These are phyloP conservation scores for Botrytis galanthina DNA, from an alignment of 2,329 filamentous ascomycete species.

Conservation along the genomic window DNA sequence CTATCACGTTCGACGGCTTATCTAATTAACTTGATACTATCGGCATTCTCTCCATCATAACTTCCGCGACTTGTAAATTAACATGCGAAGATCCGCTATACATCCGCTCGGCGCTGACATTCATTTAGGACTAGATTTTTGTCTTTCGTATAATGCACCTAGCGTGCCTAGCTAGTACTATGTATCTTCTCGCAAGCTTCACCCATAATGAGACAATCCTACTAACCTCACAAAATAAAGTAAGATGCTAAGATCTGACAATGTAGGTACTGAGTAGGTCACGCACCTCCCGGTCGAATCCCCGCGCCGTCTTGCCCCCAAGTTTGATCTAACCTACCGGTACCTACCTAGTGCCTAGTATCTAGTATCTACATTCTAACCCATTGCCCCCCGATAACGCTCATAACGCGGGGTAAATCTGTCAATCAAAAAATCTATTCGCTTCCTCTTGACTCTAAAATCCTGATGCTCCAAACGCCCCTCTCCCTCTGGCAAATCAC, in stretches of 20 bases:
- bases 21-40: neutral
- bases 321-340: neutral
- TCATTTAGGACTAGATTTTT: neutral
- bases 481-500: neutral
- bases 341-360: neutral
- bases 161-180: neutral
- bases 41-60: neutral
- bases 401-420: neutral
- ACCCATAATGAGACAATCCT: neutral
- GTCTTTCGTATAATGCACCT: neutral
- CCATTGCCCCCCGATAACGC: neutral
- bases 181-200: neutral
- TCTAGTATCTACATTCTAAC: neutral
- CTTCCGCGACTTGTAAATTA: neutral
- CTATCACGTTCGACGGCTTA: neutral
- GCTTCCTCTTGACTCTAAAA: conserved; percentile 2
- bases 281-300: neutral
- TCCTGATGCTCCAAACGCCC: neutral
- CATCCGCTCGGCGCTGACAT: neutral
- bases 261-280: neutral
- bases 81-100: neutral
- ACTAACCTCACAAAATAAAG: neutral
- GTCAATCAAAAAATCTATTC: neutral
- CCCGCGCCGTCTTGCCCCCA: neutral
- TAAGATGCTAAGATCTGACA: neutral